Percentiles rank a stretch among this genome's conserved stretches.
Evolutionary conservation across 1,284 basidiomycete species (phyloP).

Genomic region (Boletus hoseneyae): DNA sequence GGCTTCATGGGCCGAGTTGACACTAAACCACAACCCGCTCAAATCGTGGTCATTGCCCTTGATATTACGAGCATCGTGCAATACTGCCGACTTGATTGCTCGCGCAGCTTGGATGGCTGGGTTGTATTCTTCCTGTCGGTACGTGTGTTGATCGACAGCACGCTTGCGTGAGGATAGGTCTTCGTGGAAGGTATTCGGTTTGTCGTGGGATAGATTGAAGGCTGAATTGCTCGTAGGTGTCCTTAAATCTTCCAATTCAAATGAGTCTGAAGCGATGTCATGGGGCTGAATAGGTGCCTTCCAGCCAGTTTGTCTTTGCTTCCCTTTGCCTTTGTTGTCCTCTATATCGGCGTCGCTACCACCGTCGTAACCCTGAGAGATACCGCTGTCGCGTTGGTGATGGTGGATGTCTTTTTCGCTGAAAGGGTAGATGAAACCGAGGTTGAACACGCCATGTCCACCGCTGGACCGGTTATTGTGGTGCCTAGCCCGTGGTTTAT

Average conservation of each 20-base stretch:
- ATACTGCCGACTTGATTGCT: slow-evolving; percentile 60
- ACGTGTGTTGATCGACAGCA: slow-evolving; percentile 14
- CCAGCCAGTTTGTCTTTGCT: slow-evolving; percentile 11
- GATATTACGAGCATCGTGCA: slow-evolving; percentile 74
- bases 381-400: slow-evolving; percentile 10
- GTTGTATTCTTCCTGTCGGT: slow-evolving; percentile 32
- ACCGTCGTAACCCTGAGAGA: slow-evolving; percentile 12
- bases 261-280: slow-evolving; percentile 8
- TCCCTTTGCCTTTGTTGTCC: slow-evolving; percentile 33
- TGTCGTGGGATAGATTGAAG: slow-evolving; percentile 7
- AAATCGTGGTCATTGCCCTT: slow-evolving; percentile 46
- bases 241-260: slow-evolving; percentile 8
- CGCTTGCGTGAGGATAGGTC: slow-evolving; percentile 23
- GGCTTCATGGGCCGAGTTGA: slow-evolving; percentile 58
- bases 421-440: slow-evolving; percentile 32
- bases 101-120: slow-evolving; percentile 55
- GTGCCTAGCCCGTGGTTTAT: slow-evolving; percentile 53
- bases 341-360: slow-evolving; percentile 22
- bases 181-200: slow-evolving; percentile 5
- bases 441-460: slow-evolving; percentile 39
- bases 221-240: slow-evolving; percentile 5
- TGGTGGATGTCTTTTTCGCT: slow-evolving; percentile 29
- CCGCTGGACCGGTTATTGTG: slow-evolving; percentile 32
- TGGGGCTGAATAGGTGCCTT: slow-evolving; percentile 1
- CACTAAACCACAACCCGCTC: slow-evolving; percentile 44